Evolutionary conservation across 768 basidiomycete species (phyloP), one percentile per base, ranked within the genome.

Genomic region (Russula vinacea): DNA sequence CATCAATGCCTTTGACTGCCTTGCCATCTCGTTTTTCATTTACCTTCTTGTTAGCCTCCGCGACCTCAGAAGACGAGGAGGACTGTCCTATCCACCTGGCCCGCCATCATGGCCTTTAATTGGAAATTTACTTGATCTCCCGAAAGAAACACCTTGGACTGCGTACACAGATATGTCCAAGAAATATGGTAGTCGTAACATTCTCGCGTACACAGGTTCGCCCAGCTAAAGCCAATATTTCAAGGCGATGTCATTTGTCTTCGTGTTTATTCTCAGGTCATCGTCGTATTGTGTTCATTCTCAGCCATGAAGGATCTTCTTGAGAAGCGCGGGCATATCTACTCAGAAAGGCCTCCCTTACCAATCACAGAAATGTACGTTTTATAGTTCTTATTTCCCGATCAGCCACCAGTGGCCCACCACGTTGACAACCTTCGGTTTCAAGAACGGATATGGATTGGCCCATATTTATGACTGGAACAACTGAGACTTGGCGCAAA

Each of bases 201-300:
- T 26, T 33, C 16, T 10, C 14, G 16, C 29, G 17, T 7, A 17
- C 17, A 22, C 14, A 3, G 22, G 19, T 9, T 13, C 7, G 1
- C 32, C 10, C 17, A 53, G 19, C 19, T 45, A 9, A 45, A 45
- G 9, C n/a, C n/a, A 35, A 3, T 19, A 3, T 45, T 5, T 8
- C 19, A n/a, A 56, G 54, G 61, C 9, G 55, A 62, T 56, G n/a
- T 62, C 47, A 8, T 62, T 2, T 62, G 37, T 24, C 35, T 62
- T 19, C 71, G 71, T 45, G 62, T 83, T 24, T 71, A 85, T 33
- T 77, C 79, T 17, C 78, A 79, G 61, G 76, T 78, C 9, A 77
- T 82, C 70, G 66, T 85, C 57, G 73, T 86, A 57, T 71, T 86
- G 44, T 83, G 79, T 69, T 78, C 78, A 60, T 59, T 74, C 62